Conservation (phyloP, 2,329 filamentous ascomycete genomes). For the Parastagonospora avenae region DNA sequence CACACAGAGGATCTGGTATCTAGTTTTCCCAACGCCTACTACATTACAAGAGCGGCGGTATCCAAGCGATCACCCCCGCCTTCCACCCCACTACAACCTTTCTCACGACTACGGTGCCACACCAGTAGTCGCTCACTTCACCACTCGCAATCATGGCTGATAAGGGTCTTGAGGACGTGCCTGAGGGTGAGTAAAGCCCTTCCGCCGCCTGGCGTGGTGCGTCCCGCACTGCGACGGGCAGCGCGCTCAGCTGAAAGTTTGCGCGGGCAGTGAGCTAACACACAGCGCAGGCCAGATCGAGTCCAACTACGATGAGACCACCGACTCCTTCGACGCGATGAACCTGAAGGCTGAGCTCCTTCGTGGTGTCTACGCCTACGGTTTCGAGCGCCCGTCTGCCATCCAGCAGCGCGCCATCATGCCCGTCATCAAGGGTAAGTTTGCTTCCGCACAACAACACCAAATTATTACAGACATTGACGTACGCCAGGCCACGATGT, state of each 20-base stretch:
- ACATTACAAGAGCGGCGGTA: slow-evolving; percentile 44
- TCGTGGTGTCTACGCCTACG: slow-evolving; percentile 98
- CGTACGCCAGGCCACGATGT: slow-evolving; percentile 78
- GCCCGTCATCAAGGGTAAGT: slow-evolving; percentile 97
- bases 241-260: slow-evolving; percentile 5
- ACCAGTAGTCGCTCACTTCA: slow-evolving; percentile 68
- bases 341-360: slow-evolving; percentile 95
- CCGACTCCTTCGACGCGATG: slow-evolving; percentile 99
- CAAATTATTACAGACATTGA: slow-evolving; percentile 25
- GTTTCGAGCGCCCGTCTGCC: slow-evolving; percentile 99
- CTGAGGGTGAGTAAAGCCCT: slow-evolving; percentile 74
- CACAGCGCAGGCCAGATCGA: slow-evolving; percentile 85
- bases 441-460: slow-evolving; percentile 10
- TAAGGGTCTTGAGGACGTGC: slow-evolving; percentile 97
- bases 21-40: slow-evolving; percentile 45
- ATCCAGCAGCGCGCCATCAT: slow-evolving; percentile 99
- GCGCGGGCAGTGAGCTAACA: slow-evolving; percentile 17
- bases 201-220: slow-evolving; percentile 7
- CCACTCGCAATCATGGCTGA: slow-evolving; percentile 94
- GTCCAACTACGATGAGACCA: slow-evolving; percentile 99
- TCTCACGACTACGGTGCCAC: slow-evolving; percentile 53
- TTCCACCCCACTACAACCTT: slow-evolving; percentile 47
- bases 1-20: slow-evolving; percentile 54
- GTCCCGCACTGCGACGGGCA: slow-evolving; percentile 16
- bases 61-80: slow-evolving; percentile 48